Evolutionary conservation across 106 monocot species (phyloP).

Genomic region (Dendrobium nobile): DNA sequence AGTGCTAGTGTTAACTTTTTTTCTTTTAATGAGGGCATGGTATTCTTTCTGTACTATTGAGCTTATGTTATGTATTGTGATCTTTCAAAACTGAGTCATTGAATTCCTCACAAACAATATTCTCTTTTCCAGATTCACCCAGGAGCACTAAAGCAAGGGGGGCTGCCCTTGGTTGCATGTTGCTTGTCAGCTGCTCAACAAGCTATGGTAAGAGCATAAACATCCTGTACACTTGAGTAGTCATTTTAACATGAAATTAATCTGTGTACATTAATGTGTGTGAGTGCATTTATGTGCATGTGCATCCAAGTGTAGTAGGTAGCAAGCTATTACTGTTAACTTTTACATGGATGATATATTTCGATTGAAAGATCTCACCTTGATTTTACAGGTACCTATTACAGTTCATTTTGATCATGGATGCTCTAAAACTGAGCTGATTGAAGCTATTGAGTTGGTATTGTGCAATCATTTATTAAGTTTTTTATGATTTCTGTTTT

Average conservation of each 20-base stretch:
- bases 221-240: neutral
- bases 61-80: neutral
- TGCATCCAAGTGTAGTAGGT: too few relatives aligned
- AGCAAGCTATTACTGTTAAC: neutral
- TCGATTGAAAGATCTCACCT: neutral
- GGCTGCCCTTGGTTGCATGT: constrained; percentile 63
- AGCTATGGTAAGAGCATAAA: constrained; percentile 56
- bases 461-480: neutral
- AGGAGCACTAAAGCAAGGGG: constrained; percentile 75
- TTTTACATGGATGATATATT: neutral
- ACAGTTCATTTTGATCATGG: constrained; percentile 95
- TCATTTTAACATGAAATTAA: neutral
- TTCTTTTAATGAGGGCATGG: too few relatives aligned
- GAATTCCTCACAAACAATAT: neutral
- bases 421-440: constrained; percentile 55
- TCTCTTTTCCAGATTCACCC: constrained; percentile 67
- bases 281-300: neutral
- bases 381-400: constrained; percentile 68
- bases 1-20: too few relatives aligned
- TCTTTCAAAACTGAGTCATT: neutral
- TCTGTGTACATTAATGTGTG: neutral
- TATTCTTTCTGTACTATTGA: neutral
- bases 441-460: constrained; percentile 86
- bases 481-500: neutral
- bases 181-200: constrained; percentile 82